A percentile compares a stretch with the other conserved stretches of the same genome.
phyloP scores from a whole-genome alignment of 768 basidiomycete genomes.

The Chalciporus chontae region DNA sequence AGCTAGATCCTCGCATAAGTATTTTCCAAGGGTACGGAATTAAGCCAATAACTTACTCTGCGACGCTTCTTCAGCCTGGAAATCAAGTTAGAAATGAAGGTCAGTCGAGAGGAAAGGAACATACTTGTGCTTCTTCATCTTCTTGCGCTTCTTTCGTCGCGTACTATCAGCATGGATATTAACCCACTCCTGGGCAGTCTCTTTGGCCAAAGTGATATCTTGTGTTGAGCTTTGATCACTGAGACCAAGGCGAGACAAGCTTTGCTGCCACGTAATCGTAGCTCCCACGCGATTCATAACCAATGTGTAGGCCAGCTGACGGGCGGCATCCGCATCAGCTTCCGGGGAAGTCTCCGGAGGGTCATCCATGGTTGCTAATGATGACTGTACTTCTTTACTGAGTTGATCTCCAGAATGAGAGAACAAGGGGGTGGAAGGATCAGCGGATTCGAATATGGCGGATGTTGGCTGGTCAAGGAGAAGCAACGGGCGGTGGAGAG shows the following conservation, averaged over 20 bases:
- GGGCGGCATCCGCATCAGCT: constrained; percentile 75
- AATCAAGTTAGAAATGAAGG: constrained; percentile 7
- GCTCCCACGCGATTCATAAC: constrained; percentile 64
- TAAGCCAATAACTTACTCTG: constrained; percentile 53
- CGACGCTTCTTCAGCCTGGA: constrained; percentile 84
- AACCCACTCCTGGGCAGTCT: constrained; percentile 58
- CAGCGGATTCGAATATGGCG: constrained; percentile 44
- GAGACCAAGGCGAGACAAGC: constrained; percentile 62
- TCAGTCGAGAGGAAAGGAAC: constrained; percentile 28
- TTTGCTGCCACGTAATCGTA: constrained; percentile 63
- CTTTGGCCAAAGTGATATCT: constrained; percentile 48
- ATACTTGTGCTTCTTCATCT: constrained; percentile 98
- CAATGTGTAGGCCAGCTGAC: constrained; percentile 72
- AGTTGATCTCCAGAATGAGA: constrained; percentile 17
- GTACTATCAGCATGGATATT: constrained; percentile 74
- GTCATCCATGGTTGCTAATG: constrained; percentile 36
- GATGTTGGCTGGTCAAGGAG: constrained; percentile 60
- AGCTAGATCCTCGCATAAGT: constrained; percentile 34
- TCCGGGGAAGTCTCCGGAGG: constrained; percentile 54
- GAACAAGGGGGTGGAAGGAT: constrained; percentile 18
- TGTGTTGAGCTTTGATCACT: constrained; percentile 48
- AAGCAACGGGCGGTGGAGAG: constrained; percentile 74
- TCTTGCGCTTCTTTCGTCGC: constrained; percentile 82
- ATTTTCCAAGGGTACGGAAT: background rate
- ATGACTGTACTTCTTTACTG: constrained; percentile 25